A percentile compares a stretch with the other conserved stretches of the same genome.
Evolutionary conservation across 192 early-diverging fungal genomes (phyloP).

Genomic region (Coemansia sp.): DNA sequence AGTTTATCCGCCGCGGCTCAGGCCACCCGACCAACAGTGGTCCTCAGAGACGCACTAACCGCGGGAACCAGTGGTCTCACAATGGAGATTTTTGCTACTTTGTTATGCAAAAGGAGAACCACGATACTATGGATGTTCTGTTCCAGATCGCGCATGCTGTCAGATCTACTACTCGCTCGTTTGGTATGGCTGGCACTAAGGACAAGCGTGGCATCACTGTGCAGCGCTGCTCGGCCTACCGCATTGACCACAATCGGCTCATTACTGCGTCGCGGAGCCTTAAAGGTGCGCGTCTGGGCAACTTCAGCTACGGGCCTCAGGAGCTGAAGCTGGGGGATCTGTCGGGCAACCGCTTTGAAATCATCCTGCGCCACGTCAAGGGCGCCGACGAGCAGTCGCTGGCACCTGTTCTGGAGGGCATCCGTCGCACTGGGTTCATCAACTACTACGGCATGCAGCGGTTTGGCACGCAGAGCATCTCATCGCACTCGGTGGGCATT

Average conservation of each 20-base stretch:
- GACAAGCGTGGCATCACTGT: slow-evolving; percentile 89
- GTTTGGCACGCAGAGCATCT: slow-evolving; percentile 83
- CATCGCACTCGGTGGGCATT: slow-evolving; percentile 80
- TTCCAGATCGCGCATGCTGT: slow-evolving; percentile 42
- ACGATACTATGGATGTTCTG: slow-evolving; percentile 87
- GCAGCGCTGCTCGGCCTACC: slow-evolving; percentile 74
- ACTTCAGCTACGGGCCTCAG: slow-evolving; percentile 67
- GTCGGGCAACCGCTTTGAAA: slow-evolving; percentile 86
- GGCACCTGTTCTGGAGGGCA: slow-evolving; percentile 60
- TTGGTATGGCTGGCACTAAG: slow-evolving; percentile 92
- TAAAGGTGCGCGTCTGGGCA: slow-evolving; percentile 59
- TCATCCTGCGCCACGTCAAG: slow-evolving; percentile 67
- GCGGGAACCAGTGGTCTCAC: slow-evolving; percentile 51
- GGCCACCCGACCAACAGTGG: background rate
- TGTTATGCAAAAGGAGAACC: slow-evolving; percentile 89
- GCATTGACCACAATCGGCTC: slow-evolving; percentile 48
- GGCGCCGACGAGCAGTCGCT: slow-evolving; percentile 56
- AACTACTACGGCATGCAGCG: slow-evolving; percentile 99
- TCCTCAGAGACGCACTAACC: background rate
- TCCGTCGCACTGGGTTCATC: slow-evolving; percentile 80
- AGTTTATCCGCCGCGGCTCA: slow-evolving; percentile 23
- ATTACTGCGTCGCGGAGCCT: slow-evolving; percentile 17
- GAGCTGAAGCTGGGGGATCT: slow-evolving; percentile 82
- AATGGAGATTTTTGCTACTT: slow-evolving; percentile 81
- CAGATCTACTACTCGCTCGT: slow-evolving; percentile 43